These are phyloP conservation scores for Boletus pseudo-olivaceus DNA, from an alignment of 768 basidiomycete species.

Conservation along the genomic window DNA sequence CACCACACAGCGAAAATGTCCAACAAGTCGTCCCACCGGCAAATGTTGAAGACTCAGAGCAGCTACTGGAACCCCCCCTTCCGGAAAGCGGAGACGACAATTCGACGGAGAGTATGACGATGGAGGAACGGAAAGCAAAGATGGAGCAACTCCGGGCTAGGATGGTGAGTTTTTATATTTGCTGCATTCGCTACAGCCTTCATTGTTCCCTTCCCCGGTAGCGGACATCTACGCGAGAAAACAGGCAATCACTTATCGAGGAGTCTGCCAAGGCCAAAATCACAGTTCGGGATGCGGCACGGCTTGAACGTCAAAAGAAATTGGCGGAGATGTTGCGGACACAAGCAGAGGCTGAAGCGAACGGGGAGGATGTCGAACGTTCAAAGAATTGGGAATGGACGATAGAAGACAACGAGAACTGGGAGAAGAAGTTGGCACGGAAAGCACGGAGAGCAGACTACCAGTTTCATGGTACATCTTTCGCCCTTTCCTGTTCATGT, in stretches of 20 bases:
- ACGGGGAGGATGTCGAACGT: constrained; percentile 92
- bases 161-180: constrained; percentile 52
- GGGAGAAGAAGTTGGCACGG: constrained; percentile 56
- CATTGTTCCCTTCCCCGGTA: constrained; percentile 26
- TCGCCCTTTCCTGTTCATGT: neutral
- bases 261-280: constrained; percentile 78
- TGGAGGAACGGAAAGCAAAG: constrained; percentile 76
- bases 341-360: constrained; percentile 86
- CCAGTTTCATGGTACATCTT: constrained; percentile 79
- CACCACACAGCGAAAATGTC: neutral
- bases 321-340: constrained; percentile 81
- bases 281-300: constrained; percentile 73
- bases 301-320: constrained; percentile 86
- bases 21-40: neutral
- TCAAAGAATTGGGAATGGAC: constrained; percentile 89
- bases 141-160: constrained; percentile 70
- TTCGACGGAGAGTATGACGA: constrained; percentile 33
- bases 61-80: constrained; percentile 23
- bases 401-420: constrained; percentile 30
- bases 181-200: neutral
- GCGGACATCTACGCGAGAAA: constrained; percentile 76
- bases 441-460: constrained; percentile 85
- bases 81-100: constrained; percentile 17
- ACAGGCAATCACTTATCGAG: constrained; percentile 80
- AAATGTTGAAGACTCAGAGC: constrained; percentile 27